Evolutionary conservation across 352 stramenopile genomes (phyloP), one percentile per base, ranked within the genome.

Genomic region (Phytopythium sindhum): DNA sequence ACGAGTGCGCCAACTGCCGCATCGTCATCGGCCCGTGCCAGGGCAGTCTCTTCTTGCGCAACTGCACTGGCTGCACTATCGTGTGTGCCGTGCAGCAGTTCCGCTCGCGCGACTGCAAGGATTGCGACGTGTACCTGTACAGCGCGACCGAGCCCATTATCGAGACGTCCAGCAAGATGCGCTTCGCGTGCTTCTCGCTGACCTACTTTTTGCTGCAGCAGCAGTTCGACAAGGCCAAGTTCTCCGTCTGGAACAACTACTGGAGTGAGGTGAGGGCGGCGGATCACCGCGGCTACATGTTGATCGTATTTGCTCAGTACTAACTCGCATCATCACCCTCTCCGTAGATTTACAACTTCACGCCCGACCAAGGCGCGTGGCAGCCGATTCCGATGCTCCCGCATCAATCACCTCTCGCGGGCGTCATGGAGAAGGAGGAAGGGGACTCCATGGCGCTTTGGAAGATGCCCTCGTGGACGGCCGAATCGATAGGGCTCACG

Each of bases 241-340:
- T 93, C 66, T 89, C 80, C 0, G 70, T 87, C 29, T 93, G 85
- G 81, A 88, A 90, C 73, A 93, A 91, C 73, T 80, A 82, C 29
- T 93, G 85, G 82, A 91, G 82, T 57, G 85, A 93, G 79, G 84
- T 91, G 35, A 23, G 52, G n/a, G 19, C 9, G 3, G 7, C 14
- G 3, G 10, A 39, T 39, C 33, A 39, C 7, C 33, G 7, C 33
- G 33, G 10, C 33, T 6, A 10, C 33, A 39, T 12, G 33, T 10
- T 39, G 33, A 10, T 39, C 12, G 50, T 53, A 1, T 53, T 24
- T 29, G n/a, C 12, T 64, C 12, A 4, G 4, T 41, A 19, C 39
- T 65, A 50, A 60, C 28, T 11, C 19, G 42, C 21, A 39, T 17
- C 35, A 54, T 28, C 12, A 1, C 4, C 23, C n/a, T 28, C 10